Base-by-base conservation (phyloP, 2,329 filamentous ascomycete species). In the Tothia fuscella region DNA sequence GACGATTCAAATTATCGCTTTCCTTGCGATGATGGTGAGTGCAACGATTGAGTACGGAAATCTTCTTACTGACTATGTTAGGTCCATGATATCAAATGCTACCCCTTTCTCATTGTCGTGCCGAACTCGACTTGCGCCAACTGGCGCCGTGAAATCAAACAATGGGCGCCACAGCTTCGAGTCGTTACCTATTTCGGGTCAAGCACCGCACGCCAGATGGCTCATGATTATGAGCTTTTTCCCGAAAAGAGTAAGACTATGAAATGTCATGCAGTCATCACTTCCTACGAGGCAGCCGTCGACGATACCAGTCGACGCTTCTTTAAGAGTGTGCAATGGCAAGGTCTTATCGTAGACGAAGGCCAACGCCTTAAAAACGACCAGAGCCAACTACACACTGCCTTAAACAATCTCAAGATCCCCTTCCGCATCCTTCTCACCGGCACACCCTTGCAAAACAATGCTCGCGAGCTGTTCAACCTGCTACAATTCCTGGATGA, bases 41-140 rank as follows among this genome's bases (percentile, higher is more conserved):
- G n/a, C n/a, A n/a, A n/a, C n/a, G n/a, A n/a, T n/a, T n/a, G n/a
- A n/a, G n/a, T n/a, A n/a, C n/a, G n/a, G n/a, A n/a, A n/a, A n/a
- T n/a, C n/a, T n/a, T n/a, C n/a, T n/a, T n/a, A n/a, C n/a, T n/a
- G n/a, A n/a, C n/a, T n/a, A n/a, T n/a, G n/a, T n/a, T n/a, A n/a
- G n/a, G n/a, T 69, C 3, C 62, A 65, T 48, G 64, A 69, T 25
- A 71, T 76, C 53, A 68, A 74, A 54, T 91, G 86, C 60, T 96
- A 83, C 74, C 91, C 91, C 0, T 96, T 95, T 56, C 69, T 98
- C 13, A 72, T 96, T 3, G 86, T 95, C 2, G 89, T 93, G 1
- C 91, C 91, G 0, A 96, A 96, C 55, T 80, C 89, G 0, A 98
- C 91, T 0, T 93, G 87, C 58, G 77, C 87, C n/a, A 98, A 98